Conservation (phyloP, 495 filamentous ascomycete species). For the Cryomyces minteri region DNA sequence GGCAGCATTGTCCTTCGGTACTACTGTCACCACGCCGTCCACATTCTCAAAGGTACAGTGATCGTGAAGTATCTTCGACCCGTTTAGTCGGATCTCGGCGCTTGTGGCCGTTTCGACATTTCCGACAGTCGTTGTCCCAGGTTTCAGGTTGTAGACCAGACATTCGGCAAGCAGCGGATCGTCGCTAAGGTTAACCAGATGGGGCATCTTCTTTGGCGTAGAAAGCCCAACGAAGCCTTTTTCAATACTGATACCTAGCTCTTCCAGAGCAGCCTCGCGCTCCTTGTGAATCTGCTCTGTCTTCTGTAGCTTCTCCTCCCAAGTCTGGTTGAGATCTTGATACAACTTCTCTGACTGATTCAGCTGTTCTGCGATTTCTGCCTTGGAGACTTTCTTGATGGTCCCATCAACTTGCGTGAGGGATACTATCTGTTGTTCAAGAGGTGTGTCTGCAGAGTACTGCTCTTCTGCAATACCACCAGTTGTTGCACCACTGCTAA, state of each 20-base stretch:
- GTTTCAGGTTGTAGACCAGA: conserved; percentile 95
- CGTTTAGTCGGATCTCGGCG: conserved; percentile 84
- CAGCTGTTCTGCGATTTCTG: conserved; percentile 93
- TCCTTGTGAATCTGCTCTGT: conserved; percentile 97
- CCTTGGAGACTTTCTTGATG: conserved; percentile 92
- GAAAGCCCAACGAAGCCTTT: conserved; percentile 93
- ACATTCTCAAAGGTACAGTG: conserved; percentile 90
- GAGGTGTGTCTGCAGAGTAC: conserved; percentile 77
- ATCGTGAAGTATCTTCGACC: conserved; percentile 75
- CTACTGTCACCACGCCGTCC: conserved; percentile 75
- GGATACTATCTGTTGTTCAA: conserved; percentile 91
- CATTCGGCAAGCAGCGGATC: conserved; percentile 92
- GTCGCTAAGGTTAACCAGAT: conserved; percentile 94
- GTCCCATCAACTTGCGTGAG: conserved; percentile 73
- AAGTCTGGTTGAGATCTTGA: conserved; percentile 93
- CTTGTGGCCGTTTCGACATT: conserved; percentile 70
- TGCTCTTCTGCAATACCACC: conserved; percentile 46
- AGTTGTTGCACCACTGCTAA: conserved; percentile 43
- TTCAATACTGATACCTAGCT: conserved; percentile 95
- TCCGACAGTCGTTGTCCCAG: conserved; percentile 79
- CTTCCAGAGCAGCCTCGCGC: conserved; percentile 84
- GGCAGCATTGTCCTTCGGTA: conserved; percentile 75
- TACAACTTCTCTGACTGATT: conserved; percentile 92
- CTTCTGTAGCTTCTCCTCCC: conserved; percentile 90
- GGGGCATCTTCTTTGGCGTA: conserved; percentile 96